phyloP scores from a whole-genome alignment of 2,329 filamentous ascomycete species.

The Camptophora hylomeconis region DNA sequence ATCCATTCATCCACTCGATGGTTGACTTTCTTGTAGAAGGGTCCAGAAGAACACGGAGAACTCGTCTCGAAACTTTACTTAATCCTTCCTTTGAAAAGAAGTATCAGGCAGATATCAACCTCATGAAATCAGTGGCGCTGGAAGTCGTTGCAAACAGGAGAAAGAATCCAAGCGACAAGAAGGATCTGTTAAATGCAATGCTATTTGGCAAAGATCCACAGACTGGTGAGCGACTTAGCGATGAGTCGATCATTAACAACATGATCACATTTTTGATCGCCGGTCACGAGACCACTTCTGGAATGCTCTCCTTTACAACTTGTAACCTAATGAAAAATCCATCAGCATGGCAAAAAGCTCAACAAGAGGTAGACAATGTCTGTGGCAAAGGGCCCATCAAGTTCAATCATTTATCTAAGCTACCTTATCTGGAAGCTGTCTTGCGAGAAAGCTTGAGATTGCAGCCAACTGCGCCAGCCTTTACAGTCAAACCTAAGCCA shows the following conservation, averaged over 20 bases:
- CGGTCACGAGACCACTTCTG: slow-evolving; percentile 59
- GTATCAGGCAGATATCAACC: slow-evolving; percentile 12
- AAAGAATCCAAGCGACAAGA: slow-evolving; percentile 41
- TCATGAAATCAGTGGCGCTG: slow-evolving; percentile 13
- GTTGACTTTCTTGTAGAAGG: slow-evolving; percentile 46
- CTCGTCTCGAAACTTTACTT: slow-evolving; percentile 28
- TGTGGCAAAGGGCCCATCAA: slow-evolving; percentile 40
- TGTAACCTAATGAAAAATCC: slow-evolving; percentile 55
- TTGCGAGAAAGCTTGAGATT: slow-evolving; percentile 55
- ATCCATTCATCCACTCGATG: slow-evolving; percentile 61
- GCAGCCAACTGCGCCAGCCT: slow-evolving; percentile 45
- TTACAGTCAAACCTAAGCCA: slow-evolving; percentile 37
- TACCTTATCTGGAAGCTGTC: slow-evolving; percentile 54
- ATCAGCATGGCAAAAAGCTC: slow-evolving; percentile 44
- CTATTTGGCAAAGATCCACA: slow-evolving; percentile 52
- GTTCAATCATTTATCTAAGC: slow-evolving; percentile 45
- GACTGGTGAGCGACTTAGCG: slow-evolving; percentile 51
- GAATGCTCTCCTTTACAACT: slow-evolving; percentile 51
- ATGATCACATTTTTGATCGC: slow-evolving; percentile 50
- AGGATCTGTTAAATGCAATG: slow-evolving; percentile 60
- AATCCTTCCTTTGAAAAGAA: slow-evolving; percentile 7
- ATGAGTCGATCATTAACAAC: slow-evolving; percentile 53
- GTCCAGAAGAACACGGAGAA: slow-evolving; percentile 35
- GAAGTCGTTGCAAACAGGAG: slow-evolving; percentile 46
- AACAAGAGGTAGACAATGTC: slow-evolving; percentile 54